Percentiles rank a stretch among this genome's conserved stretches.
Evolutionary conservation across 2,329 filamentous ascomycete species (phyloP).

Genomic region (Neonectria coccinea): DNA sequence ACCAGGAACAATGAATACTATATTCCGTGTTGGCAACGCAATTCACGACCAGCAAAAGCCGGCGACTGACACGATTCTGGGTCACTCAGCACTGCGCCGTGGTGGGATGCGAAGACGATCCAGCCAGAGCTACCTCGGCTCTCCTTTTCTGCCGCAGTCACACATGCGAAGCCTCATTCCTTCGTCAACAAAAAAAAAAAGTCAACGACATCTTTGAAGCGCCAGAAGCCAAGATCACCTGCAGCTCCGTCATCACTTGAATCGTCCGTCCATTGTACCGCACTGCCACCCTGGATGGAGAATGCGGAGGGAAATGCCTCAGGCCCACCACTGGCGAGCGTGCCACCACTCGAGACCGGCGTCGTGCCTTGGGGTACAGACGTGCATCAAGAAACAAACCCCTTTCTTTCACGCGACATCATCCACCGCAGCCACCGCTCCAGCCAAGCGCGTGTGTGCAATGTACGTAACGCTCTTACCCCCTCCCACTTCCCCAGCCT

Average conservation of each 20-base stretch:
- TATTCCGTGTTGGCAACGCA: not conserved
- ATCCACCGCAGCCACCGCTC: constrained; percentile 27
- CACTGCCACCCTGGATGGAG: constrained; percentile 27
- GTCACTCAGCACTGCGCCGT: not conserved
- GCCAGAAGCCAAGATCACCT: constrained; percentile 5
- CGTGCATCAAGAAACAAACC: constrained; percentile 30
- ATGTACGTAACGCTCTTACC: constrained; percentile 35
- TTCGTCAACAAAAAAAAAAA: not conserved
- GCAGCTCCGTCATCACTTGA: constrained; percentile 11
- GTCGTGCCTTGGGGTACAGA: constrained; percentile 23
- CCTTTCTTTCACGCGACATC: constrained; percentile 39
- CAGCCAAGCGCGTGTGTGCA: constrained; percentile 34
- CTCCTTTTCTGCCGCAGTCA: constrained; percentile 3
- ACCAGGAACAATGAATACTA: not conserved
- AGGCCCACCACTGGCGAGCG: constrained; percentile 41
- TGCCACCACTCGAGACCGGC: constrained; percentile 28
- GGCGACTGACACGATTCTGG: not conserved
- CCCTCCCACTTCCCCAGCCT: constrained; percentile 29
- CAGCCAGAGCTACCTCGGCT: not conserved
- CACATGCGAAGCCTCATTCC: constrained; percentile 7
- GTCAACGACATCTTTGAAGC: not conserved
- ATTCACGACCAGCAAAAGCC: not conserved
- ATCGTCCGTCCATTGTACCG: constrained; percentile 18
- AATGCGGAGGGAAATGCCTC: constrained; percentile 52
- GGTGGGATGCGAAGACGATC: not conserved